Percentiles rank a stretch among this genome's conserved stretches.
These are phyloP conservation scores for Amanita phalloides DNA, from an alignment of 768 basidiomycete species.

Conservation along the genomic window DNA sequence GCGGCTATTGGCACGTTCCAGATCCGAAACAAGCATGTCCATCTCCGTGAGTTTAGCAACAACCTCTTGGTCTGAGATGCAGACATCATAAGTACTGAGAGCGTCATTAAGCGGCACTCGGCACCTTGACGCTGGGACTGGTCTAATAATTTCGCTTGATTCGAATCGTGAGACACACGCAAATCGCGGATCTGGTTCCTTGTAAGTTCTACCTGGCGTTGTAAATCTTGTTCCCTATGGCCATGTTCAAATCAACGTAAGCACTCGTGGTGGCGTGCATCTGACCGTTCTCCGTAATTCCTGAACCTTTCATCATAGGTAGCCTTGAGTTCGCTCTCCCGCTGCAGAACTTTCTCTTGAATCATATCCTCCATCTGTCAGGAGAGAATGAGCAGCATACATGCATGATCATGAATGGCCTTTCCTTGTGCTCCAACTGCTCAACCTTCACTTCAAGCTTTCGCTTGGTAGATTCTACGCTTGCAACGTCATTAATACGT, in stretches of 20 bases:
- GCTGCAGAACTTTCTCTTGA: constrained; percentile 78
- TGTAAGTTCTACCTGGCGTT: constrained; percentile 81
- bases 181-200: constrained; percentile 87
- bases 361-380: constrained; percentile 90
- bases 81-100: not conserved
- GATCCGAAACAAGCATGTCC: constrained; percentile 90
- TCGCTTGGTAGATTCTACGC: constrained; percentile 61
- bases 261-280: not conserved
- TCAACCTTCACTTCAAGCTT: constrained; percentile 66
- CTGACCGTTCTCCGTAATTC: constrained; percentile 92
- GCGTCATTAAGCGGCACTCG: not conserved
- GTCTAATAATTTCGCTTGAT: constrained; percentile 86
- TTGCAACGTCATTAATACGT: constrained; percentile 51
- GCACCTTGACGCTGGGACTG: constrained; percentile 85
- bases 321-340: constrained; percentile 94
- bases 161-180: constrained; percentile 84
- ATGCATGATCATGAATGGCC: constrained; percentile 6
- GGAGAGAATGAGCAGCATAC: constrained; percentile 3
- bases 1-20: constrained; percentile 90
- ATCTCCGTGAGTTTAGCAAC: constrained; percentile 84
- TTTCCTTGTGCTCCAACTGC: constrained; percentile 74
- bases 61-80: constrained; percentile 72
- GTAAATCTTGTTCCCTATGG: constrained; percentile 81
- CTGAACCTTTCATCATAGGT: constrained; percentile 93
- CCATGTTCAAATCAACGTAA: not conserved